Evolutionary conservation across 2,329 filamentous ascomycete genomes (phyloP).

Genomic region (Penicillium nordicum): DNA sequence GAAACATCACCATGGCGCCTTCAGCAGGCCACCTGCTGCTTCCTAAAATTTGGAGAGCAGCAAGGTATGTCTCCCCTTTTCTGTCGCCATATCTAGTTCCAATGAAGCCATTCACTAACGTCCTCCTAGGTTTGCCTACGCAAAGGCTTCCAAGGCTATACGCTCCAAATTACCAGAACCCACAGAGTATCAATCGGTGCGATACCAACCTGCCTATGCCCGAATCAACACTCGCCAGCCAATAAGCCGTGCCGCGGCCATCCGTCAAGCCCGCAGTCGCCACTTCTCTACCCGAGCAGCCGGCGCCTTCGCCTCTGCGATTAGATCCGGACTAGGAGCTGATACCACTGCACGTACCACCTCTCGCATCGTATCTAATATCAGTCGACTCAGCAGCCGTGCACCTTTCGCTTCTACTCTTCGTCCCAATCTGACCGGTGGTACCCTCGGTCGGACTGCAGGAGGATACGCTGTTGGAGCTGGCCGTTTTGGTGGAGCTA

Average conservation of each 20-base stretch:
- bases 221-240: conserved; percentile 55
- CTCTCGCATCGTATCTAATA: conserved; percentile 54
- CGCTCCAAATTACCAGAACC: conserved; percentile 43
- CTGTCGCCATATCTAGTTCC: not conserved
- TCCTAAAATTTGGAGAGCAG: conserved; percentile 48
- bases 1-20: conserved; percentile 43
- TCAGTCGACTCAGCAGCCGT: conserved; percentile 65
- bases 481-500: conserved; percentile 65
- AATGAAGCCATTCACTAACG: conserved; percentile 24
- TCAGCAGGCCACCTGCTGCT: conserved; percentile 50
- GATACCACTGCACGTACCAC: conserved; percentile 54
- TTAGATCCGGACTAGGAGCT: conserved; percentile 42
- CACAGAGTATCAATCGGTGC: conserved; percentile 39
- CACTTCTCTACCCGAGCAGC: conserved; percentile 58
- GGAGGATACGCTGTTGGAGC: conserved; percentile 81
- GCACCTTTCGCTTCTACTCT: conserved; percentile 86
- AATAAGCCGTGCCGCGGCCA: conserved; percentile 58
- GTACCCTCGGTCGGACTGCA: conserved; percentile 75
- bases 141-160: conserved; percentile 45
- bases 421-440: conserved; percentile 87
- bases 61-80: conserved; percentile 38
- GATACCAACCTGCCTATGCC: conserved; percentile 59
- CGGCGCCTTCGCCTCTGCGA: conserved; percentile 51
- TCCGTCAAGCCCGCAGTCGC: conserved; percentile 62
- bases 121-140: conserved; percentile 44